These are phyloP conservation scores for Wickerhamiella slavikovae DNA, from an alignment of 805 yeast genomes.

Conservation along the genomic window DNA sequence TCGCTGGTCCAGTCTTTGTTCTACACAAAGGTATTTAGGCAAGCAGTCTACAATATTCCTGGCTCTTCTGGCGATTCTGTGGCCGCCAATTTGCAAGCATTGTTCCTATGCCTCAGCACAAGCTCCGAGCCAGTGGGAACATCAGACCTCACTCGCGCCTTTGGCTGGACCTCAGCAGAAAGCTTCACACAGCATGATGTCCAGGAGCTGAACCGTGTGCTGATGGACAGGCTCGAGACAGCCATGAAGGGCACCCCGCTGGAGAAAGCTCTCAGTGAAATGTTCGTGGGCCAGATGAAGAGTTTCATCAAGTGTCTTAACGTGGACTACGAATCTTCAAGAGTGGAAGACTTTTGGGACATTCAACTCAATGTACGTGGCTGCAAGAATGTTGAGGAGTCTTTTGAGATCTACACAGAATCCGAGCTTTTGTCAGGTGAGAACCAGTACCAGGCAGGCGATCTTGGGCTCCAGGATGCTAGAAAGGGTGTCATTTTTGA, in stretches of 20 bases:
- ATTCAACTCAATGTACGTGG: constrained; percentile 86
- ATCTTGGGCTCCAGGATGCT: constrained; percentile 82
- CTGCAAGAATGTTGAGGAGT: constrained; percentile 43
- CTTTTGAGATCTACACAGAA: constrained; percentile 74
- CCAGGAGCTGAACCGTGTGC: constrained; percentile 82
- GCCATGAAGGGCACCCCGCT: constrained; percentile 80
- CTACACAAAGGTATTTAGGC: constrained; percentile 64
- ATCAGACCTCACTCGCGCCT: constrained; percentile 64
- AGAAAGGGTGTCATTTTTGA: constrained; percentile 88
- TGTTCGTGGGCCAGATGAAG: constrained; percentile 94
- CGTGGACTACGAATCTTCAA: constrained; percentile 80
- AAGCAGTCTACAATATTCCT: constrained; percentile 77
- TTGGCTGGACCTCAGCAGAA: constrained; percentile 94
- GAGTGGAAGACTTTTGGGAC: constrained; percentile 95
- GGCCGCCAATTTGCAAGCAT: constrained; percentile 67
- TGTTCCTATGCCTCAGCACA: constrained; percentile 60
- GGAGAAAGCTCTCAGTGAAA: constrained; percentile 51
- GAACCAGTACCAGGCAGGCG: constrained; percentile 85
- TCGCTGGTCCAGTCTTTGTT: constrained; percentile 79
- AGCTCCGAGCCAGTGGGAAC: constrained; percentile 68
- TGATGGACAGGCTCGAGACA: constrained; percentile 83
- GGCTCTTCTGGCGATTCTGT: constrained; percentile 40
- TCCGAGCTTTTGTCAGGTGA: constrained; percentile 84
- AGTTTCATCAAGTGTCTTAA: constrained; percentile 81
- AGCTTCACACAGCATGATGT: constrained; percentile 97